Base-by-base conservation (phyloP, 805 yeast genomes). In the Komagataella populi region DNA sequence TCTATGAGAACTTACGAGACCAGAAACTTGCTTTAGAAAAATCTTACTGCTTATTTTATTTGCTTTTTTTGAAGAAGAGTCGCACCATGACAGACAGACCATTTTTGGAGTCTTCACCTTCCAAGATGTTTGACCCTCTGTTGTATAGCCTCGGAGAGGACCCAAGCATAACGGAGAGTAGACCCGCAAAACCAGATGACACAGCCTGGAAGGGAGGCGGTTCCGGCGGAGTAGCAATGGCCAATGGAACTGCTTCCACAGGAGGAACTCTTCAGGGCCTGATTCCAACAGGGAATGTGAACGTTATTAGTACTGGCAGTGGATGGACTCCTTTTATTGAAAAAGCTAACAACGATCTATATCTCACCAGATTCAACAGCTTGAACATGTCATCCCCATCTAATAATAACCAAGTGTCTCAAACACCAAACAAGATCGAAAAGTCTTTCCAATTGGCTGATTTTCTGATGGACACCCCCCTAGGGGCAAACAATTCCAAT, bases 31-130 rank as follows among this genome's bases (percentile, higher is more conserved):
- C 39, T 10, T 8, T 30, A 30, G 20, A 30, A 30, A 7, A 30
- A 10, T 30, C n/a, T 14, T 10, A 30, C 14, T 14, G 39, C 14
- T 30, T 8, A 10, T 12, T 30, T 30, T 30, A 10, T 30, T 30
- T 30, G 39, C 39, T 30, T 8, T 8, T 30, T 30, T 30, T 30
- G 39, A 30, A 30, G 39, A 30, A 30, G 39, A 30, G 39, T 6
- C 39, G 39, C 39, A 30, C 4, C 3, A 30, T 30, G 39, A 30
- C 14, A 10, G 39, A 30, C 12, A 12, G 39, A 10, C 39, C 39
- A 30, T 44, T 47, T 12, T 43, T 50, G 24, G 47, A 49, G 23
- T 50, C 52, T 22, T 50, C 52, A 10, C 52, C 52, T 8, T 50
- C 52, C 20, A 46, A 45, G 47, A 50, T 50, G 52, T 50, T 50